Percentiles rank a stretch among this genome's conserved stretches.
phyloP scores from a whole-genome alignment of 2,329 filamentous ascomycete genomes.

The Hypocreales sp. region DNA sequence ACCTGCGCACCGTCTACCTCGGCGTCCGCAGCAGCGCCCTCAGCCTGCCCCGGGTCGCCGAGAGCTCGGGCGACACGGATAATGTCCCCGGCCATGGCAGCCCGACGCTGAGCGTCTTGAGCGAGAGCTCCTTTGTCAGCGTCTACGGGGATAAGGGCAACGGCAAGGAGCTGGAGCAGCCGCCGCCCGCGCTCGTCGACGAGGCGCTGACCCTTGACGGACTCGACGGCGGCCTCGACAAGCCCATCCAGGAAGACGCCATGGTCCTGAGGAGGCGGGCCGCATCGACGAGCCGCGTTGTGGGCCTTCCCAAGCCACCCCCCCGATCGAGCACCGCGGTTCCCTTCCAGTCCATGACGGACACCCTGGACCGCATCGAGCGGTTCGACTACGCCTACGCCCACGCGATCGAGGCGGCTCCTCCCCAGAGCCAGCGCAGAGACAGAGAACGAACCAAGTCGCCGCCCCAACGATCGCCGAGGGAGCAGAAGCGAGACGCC shows the following conservation, averaged over 20 bases:
- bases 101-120: conserved; percentile 47
- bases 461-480: too few species aligned
- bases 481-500: conserved; percentile 31
- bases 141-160: conserved; percentile 32
- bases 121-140: conserved; percentile 52
- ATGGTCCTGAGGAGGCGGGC: conserved; percentile 5
- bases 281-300: conserved; percentile 11
- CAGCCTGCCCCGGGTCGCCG: conserved; percentile 31
- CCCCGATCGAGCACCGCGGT: conserved; percentile 12
- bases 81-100: conserved; percentile 26
- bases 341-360: conserved; percentile 29
- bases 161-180: conserved; percentile 16
- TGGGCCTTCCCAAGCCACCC: background rate
- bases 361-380: conserved; percentile 33
- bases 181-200: conserved; percentile 11
- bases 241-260: background rate
- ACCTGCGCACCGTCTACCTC: conserved; percentile 43
- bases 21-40: conserved; percentile 30
- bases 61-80: conserved; percentile 20
- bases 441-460: too few species aligned
- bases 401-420: conserved; percentile 13
- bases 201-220: conserved; percentile 16
- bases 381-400: conserved; percentile 18
- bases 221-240: conserved; percentile 3
- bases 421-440: conserved; percentile 13